Percentiles rank a stretch among this genome's conserved stretches.
Evolutionary conservation across 495 filamentous ascomycete genomes (phyloP).

Genomic region (Podospora appendiculata): DNA sequence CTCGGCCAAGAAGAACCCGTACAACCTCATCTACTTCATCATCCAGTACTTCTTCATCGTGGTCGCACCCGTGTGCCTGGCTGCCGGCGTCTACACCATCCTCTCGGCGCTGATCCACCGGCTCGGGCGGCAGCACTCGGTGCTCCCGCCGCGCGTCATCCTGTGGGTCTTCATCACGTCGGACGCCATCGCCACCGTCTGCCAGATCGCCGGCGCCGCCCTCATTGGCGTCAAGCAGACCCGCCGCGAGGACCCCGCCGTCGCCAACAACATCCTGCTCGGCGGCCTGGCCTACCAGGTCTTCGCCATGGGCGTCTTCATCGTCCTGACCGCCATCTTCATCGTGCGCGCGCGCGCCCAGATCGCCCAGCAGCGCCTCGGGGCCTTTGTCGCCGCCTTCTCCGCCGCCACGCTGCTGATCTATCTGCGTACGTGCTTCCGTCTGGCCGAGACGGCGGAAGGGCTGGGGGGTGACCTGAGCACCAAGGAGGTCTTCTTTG

Average conservation of each 20-base stretch:
- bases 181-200: constrained; percentile 42
- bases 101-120: constrained; percentile 36
- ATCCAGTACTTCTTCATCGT: constrained; percentile 55
- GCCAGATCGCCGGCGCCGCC: constrained; percentile 44
- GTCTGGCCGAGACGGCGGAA: constrained; percentile 48
- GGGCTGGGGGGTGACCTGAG: constrained; percentile 37
- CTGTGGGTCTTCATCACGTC: constrained; percentile 41
- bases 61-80: constrained; percentile 47
- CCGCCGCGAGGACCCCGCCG: constrained; percentile 31
- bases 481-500: constrained; percentile 44
- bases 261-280: constrained; percentile 43
- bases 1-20: constrained; percentile 35
- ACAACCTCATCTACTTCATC: constrained; percentile 45
- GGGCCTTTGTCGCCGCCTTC: constrained; percentile 30
- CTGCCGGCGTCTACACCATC: constrained; percentile 46
- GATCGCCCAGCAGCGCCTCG: constrained; percentile 4
- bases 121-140: constrained; percentile 24
- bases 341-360: constrained; percentile 14
- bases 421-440: constrained; percentile 45
- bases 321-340: constrained; percentile 28
- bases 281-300: constrained; percentile 44
- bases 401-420: constrained; percentile 37
- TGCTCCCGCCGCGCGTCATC: constrained; percentile 29
- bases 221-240: constrained; percentile 37
- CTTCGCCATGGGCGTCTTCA: constrained; percentile 41